Conservation (phyloP, 805 yeast species). For the Hagleromyces aurorensis region DNA sequence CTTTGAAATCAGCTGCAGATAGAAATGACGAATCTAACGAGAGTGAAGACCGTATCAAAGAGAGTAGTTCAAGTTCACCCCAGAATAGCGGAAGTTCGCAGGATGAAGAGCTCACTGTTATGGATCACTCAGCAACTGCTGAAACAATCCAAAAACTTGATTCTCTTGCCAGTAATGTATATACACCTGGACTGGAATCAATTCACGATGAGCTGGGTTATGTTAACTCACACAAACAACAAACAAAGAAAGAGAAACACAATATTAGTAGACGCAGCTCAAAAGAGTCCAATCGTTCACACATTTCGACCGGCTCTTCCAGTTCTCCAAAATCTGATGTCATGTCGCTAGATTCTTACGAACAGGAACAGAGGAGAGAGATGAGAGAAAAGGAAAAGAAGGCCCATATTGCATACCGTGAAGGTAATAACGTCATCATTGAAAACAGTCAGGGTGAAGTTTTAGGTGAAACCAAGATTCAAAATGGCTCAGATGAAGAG, state of each 20-base stretch:
- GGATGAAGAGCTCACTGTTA: slow-evolving; percentile 5
- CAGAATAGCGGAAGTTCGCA: slow-evolving; percentile 5
- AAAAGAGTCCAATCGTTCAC: slow-evolving; percentile 1
- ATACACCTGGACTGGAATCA: slow-evolving; percentile 4
- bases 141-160: slow-evolving; percentile 10
- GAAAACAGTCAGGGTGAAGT: slow-evolving; percentile 86
- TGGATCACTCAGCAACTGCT: slow-evolving; percentile 9
- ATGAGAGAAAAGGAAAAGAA: slow-evolving; percentile 23
- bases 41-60: slow-evolving; percentile 1
- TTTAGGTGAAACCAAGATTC: slow-evolving; percentile 44
- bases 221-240: slow-evolving; percentile 1
- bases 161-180: slow-evolving; percentile 5
- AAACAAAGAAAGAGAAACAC: slow-evolving; percentile 5
- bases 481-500: slow-evolving; percentile 25
- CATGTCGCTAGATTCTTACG: slow-evolving; percentile 8
- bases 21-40: slow-evolving; percentile 13
- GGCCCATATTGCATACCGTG: slow-evolving; percentile 46
- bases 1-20: slow-evolving; percentile 26
- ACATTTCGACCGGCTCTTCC: neutral
- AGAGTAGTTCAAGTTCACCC: neutral
- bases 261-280: slow-evolving; percentile 4
- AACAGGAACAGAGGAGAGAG: slow-evolving; percentile 18
- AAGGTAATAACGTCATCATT: slow-evolving; percentile 61
- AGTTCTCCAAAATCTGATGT: slow-evolving; percentile 2
- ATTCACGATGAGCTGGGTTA: slow-evolving; percentile 3